Percentiles rank a stretch among this genome's conserved stretches.
These are phyloP conservation scores for Staphylotrichum longicolle DNA, from an alignment of 495 filamentous ascomycete species.

Conservation along the genomic window DNA sequence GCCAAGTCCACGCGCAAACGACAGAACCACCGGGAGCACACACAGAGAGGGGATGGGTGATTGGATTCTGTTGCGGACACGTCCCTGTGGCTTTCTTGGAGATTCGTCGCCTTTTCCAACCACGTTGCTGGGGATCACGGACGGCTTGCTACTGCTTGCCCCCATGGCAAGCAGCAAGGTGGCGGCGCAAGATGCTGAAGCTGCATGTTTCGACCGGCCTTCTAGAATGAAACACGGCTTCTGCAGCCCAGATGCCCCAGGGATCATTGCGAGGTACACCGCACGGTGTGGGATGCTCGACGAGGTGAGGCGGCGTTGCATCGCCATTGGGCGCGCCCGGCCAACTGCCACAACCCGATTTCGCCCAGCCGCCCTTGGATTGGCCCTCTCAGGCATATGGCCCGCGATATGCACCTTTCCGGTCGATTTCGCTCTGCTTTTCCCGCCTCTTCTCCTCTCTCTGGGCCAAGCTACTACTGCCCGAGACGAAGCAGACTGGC, in stretches of 20 bases:
- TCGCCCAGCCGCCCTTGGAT: conserved; percentile 21
- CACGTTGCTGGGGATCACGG: not conserved
- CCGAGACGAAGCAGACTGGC: conserved; percentile 2
- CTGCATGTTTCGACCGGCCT: conserved; percentile 27
- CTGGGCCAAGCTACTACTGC: not conserved
- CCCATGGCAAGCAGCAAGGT: conserved; percentile 17
- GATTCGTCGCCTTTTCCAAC: not conserved
- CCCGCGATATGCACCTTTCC: conserved; percentile 31
- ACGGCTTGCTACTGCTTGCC: conserved; percentile 21
- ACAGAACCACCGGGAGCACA: too few species aligned
- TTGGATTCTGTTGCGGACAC: conserved; percentile 1
- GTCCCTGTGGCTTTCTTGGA: conserved; percentile 11
- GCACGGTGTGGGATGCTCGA: conserved; percentile 24
- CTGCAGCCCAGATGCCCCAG: conserved; percentile 18
- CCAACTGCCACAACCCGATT: conserved; percentile 21
- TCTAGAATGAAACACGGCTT: conserved; percentile 36
- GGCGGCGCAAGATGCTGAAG: conserved; percentile 22
- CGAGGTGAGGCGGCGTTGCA: conserved; percentile 13
- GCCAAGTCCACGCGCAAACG: too few species aligned
- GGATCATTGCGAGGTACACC: conserved; percentile 19
- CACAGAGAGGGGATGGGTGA: too few species aligned
- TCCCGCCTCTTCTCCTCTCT: conserved; percentile 23
- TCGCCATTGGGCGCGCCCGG: conserved; percentile 23
- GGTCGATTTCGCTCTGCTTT: conserved; percentile 10
- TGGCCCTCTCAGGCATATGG: conserved; percentile 24